A percentile compares a stretch with the other conserved stretches of the same genome.
Evolutionary conservation across 495 filamentous ascomycete species (phyloP).

Genomic region (Xylaria telfairii): DNA sequence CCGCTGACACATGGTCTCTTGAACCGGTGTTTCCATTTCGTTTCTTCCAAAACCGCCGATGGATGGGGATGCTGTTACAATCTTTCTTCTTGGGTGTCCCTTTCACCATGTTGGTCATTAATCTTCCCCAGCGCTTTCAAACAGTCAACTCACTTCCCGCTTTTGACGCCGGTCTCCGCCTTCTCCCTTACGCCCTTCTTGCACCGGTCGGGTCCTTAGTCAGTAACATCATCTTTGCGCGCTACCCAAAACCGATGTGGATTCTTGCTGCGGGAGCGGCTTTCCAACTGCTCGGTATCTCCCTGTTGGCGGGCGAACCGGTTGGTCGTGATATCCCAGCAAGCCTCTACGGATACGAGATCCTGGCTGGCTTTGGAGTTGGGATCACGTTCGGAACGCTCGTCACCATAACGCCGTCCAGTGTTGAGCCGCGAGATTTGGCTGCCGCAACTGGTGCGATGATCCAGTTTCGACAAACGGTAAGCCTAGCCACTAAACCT

Average conservation of each 20-base stretch:
- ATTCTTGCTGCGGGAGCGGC: neutral
- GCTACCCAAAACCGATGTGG: neutral
- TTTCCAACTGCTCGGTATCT: neutral
- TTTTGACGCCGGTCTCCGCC: conserved; percentile 22
- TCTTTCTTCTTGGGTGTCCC: conserved; percentile 34
- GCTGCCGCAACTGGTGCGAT: conserved; percentile 15
- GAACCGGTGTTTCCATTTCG: conserved; percentile 35
- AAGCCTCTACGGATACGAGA: neutral
- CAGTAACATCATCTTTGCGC: neutral
- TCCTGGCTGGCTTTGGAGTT: neutral
- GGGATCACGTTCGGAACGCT: conserved; percentile 12
- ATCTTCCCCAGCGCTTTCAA: conserved; percentile 33
- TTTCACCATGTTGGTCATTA: conserved; percentile 30
- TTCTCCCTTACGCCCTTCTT: neutral
- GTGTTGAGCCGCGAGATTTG: conserved; percentile 9
- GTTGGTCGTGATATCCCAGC: neutral
- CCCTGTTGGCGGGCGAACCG: neutral
- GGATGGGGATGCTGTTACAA: conserved; percentile 29
- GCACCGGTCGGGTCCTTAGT: neutral
- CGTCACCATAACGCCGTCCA: conserved; percentile 9
- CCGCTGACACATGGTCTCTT: neutral
- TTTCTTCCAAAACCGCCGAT: conserved; percentile 26
- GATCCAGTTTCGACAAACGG: conserved; percentile 13
- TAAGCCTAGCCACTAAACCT: neutral
- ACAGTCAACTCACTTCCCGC: conserved; percentile 24